These are phyloP conservation scores for Lipomyces oligophaga DNA, from an alignment of 805 yeast species.

Conservation along the genomic window DNA sequence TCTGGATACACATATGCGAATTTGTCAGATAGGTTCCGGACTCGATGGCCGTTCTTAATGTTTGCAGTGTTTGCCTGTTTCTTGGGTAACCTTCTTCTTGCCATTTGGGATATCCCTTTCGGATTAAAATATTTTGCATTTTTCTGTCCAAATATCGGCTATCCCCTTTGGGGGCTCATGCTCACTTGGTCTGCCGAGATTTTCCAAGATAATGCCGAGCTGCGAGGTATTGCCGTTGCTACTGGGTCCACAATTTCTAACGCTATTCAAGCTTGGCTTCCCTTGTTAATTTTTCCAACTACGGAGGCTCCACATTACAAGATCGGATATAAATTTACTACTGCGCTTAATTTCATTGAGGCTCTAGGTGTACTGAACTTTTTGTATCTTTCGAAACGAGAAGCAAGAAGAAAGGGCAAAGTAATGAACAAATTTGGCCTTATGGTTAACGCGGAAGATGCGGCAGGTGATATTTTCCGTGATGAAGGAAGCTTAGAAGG, in stretches of 20 bases:
- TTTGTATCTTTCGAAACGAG: slow-evolving; percentile 13
- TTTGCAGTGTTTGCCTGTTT: slow-evolving; percentile 15
- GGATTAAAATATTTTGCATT: slow-evolving; percentile 14
- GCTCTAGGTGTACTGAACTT: slow-evolving; percentile 11
- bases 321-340: slow-evolving; percentile 13
- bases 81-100: slow-evolving; percentile 6
- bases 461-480: no score
- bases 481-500: no score
- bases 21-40: slow-evolving; percentile 35
- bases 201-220: slow-evolving; percentile 21
- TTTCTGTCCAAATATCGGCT: slow-evolving; percentile 16
- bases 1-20: slow-evolving; percentile 33
- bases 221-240: slow-evolving; percentile 28
- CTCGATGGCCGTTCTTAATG: slow-evolving; percentile 32
- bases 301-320: slow-evolving; percentile 20
- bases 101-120: slow-evolving; percentile 19
- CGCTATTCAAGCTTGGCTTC: slow-evolving; percentile 15
- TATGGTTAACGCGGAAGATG: slow-evolving; percentile 20
- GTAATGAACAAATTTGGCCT: slow-evolving; percentile 19
- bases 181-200: slow-evolving; percentile 20
- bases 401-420: slow-evolving; percentile 1
- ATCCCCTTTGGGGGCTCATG: slow-evolving; percentile 14
- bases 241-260: slow-evolving; percentile 10
- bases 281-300: slow-evolving; percentile 21
- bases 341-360: slow-evolving; percentile 10